Conservation (phyloP, 2,329 filamentous ascomycete species). For the Scedosporium aurantiacum region DNA sequence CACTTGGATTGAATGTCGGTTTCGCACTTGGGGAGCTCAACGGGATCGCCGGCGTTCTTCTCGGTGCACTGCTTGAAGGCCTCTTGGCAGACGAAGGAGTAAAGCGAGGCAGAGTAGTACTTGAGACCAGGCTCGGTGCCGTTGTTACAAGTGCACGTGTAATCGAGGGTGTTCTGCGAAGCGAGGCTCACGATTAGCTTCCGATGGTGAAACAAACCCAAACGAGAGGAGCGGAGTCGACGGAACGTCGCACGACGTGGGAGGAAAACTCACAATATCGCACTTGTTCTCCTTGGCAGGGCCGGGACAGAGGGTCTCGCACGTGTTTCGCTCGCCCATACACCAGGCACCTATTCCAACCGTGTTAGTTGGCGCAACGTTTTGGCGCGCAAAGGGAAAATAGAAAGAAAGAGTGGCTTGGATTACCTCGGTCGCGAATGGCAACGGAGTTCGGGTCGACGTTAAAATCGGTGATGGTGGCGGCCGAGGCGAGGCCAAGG, state of each 20-base stretch:
- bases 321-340: slow-evolving; percentile 6
- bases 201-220: not conserved
- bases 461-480: slow-evolving; percentile 1
- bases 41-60: slow-evolving; percentile 27
- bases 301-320: not conserved
- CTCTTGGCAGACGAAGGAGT: slow-evolving; percentile 38
- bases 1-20: slow-evolving; percentile 5
- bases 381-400: not conserved
- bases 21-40: slow-evolving; percentile 28
- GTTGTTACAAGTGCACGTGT: slow-evolving; percentile 39
- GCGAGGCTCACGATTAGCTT: not conserved
- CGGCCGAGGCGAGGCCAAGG: not conserved
- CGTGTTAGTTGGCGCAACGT: not conserved
- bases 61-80: slow-evolving; percentile 36
- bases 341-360: slow-evolving; percentile 1
- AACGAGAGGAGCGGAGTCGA: not conserved
- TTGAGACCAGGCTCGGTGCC: slow-evolving; percentile 39
- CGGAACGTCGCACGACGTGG: not conserved
- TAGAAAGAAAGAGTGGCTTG: not conserved
- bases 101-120: slow-evolving; percentile 41
- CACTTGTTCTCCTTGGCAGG: slow-evolving; percentile 3
- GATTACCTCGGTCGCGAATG: slow-evolving; percentile 1
- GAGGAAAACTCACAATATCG: slow-evolving; percentile 2
- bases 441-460: not conserved
- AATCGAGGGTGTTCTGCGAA: slow-evolving; percentile 29